phyloP scores from a whole-genome alignment of 306 rosid genomes.

The Acacia confusa region DNA sequence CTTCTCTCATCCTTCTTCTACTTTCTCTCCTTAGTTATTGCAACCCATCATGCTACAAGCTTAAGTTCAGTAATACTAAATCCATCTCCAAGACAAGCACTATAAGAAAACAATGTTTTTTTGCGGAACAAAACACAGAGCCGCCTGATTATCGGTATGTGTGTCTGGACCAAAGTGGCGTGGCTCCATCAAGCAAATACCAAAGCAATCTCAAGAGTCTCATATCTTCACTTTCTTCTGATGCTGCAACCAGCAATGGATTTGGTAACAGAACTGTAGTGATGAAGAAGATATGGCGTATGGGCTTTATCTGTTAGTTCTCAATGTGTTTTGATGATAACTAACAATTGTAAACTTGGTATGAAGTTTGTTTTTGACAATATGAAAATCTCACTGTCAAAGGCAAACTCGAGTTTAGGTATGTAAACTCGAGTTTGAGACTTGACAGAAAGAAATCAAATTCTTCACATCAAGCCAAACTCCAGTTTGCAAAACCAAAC shows the following conservation, averaged over 20 bases:
- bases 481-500: no score
- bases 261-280: constrained; percentile 29
- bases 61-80: background rate
- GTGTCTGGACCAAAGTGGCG: constrained; percentile 41
- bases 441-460: no score
- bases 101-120: background rate
- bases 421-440: no score
- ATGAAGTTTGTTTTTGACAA: no score
- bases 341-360: no score
- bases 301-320: no score
- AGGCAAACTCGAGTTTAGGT: no score
- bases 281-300: constrained; percentile 26
- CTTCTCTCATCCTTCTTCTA: background rate
- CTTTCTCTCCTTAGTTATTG: constrained; percentile 7
- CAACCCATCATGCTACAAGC: background rate
- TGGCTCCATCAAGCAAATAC: constrained; percentile 33
- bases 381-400: no score
- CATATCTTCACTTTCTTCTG: constrained; percentile 30
- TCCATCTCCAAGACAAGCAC: background rate
- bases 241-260: constrained; percentile 43
- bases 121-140: constrained; percentile 21
- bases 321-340: no score
- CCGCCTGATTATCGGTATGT: constrained; percentile 41
- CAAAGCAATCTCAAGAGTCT: constrained; percentile 40
- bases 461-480: no score